Conservation (phyloP, 2,329 filamentous ascomycete genomes). For the Immersiporthe knoxdaviesiana region DNA sequence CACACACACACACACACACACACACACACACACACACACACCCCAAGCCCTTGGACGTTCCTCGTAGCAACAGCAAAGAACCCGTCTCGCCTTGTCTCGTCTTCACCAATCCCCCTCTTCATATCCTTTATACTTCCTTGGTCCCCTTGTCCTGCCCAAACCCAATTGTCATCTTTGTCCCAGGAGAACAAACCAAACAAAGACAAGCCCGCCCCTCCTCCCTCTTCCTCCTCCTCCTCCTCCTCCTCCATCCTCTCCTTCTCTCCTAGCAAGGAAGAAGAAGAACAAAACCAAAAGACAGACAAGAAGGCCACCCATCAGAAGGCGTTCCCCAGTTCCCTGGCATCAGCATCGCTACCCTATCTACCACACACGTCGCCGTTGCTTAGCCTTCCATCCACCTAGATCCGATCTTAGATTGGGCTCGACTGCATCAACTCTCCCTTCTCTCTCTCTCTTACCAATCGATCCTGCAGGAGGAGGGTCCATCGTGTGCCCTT, state of each 20-base stretch:
- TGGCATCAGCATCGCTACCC: conserved; percentile 37
- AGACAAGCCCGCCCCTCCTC: neutral
- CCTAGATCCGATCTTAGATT: conserved; percentile 47
- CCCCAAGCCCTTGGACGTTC: conserved; percentile 47
- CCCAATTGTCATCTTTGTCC: conserved; percentile 25
- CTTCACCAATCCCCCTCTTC: conserved; percentile 43
- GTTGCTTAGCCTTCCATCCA: conserved; percentile 23
- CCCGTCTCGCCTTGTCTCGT: conserved; percentile 38
- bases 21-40: no score
- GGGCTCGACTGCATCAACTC: conserved; percentile 59
- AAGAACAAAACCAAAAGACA: no score
- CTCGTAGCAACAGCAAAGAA: conserved; percentile 44
- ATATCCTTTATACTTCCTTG: conserved; percentile 30
- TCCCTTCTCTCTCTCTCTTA: neutral
- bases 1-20: no score
- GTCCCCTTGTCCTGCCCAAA: conserved; percentile 27
- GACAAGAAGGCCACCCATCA: conserved; percentile 4
- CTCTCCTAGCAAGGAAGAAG: neutral
- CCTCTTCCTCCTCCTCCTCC: no score
- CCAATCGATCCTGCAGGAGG: conserved; percentile 37
- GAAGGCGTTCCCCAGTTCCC: conserved; percentile 16
- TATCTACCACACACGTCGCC: conserved; percentile 33
- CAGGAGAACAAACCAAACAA: conserved; percentile 19
- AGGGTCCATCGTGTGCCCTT: conserved; percentile 36
- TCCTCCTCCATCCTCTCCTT: no score